Conservation (phyloP, 2,329 filamentous ascomycete species). For the Drechmeria coniospora region DNA sequence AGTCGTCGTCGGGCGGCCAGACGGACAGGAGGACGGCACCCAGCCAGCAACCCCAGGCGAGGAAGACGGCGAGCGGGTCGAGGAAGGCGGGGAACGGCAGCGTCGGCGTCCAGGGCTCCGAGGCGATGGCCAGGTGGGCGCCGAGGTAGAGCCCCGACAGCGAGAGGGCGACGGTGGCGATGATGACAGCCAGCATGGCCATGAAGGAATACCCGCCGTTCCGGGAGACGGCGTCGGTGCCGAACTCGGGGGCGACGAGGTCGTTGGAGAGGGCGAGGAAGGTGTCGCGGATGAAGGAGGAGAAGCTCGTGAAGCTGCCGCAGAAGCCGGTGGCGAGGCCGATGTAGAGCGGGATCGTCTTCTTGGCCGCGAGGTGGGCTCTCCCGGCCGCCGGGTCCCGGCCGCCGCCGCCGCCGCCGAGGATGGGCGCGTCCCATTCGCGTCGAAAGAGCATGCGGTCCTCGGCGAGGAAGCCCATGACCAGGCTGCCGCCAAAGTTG, state of each 20-base stretch:
- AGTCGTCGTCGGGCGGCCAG: slow-evolving; percentile 55
- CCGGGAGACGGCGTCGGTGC: slow-evolving; percentile 27
- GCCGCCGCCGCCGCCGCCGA: slow-evolving; percentile 13
- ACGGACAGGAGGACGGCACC: slow-evolving; percentile 58
- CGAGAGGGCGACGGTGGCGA: slow-evolving; percentile 56
- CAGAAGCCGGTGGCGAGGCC: slow-evolving; percentile 78
- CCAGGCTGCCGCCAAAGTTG: slow-evolving; percentile 64
- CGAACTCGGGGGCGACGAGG: slow-evolving; percentile 27
- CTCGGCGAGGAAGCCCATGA: slow-evolving; percentile 78
- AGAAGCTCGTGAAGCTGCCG: slow-evolving; percentile 82
- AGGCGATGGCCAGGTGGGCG: slow-evolving; percentile 53
- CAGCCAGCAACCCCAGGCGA: slow-evolving; percentile 65
- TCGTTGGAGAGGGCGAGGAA: slow-evolving; percentile 71
- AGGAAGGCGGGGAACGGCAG: slow-evolving; percentile 42
- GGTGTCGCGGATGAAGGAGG: slow-evolving; percentile 64
- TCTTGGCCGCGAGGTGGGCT: slow-evolving; percentile 52
- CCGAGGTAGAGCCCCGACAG: slow-evolving; percentile 56
- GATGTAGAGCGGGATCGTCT: slow-evolving; percentile 77
- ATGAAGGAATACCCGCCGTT: slow-evolving; percentile 70
- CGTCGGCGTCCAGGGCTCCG: slow-evolving; percentile 43
- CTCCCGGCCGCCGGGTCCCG: slow-evolving; percentile 33
- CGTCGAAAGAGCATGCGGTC: slow-evolving; percentile 60
- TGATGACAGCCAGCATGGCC: slow-evolving; percentile 60
- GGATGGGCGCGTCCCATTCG: slow-evolving; percentile 40
- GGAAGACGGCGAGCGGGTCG: slow-evolving; percentile 45